These are phyloP conservation scores for Cryptosporidium xiaoi DNA, from an alignment of 169 alveolate species.

Conservation along the genomic window DNA sequence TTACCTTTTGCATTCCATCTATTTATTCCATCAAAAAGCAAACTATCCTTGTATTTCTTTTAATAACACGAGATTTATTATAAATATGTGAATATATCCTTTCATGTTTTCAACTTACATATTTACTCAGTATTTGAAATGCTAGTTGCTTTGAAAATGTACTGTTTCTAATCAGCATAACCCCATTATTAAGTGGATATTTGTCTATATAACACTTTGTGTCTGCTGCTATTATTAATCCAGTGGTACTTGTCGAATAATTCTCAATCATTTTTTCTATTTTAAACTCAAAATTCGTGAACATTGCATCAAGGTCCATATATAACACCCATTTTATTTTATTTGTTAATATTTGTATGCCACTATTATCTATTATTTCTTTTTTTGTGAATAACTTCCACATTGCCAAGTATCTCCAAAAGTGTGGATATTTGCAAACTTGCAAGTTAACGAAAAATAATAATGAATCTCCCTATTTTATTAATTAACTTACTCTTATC, in stretches of 20 bases:
- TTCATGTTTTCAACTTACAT: conserved; percentile 8
- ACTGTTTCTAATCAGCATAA: conserved; percentile 51
- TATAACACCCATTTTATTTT: conserved; percentile 66
- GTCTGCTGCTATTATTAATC: conserved; percentile 69
- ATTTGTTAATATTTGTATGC: neutral
- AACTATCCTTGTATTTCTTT: conserved; percentile 43
- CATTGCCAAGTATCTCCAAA: conserved; percentile 75
- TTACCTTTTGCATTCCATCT: conserved; percentile 73
- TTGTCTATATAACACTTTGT: conserved; percentile 73
- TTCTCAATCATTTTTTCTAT: conserved; percentile 53
- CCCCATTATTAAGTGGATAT: conserved; percentile 75
- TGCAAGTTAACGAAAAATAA: neutral
- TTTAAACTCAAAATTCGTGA: conserved; percentile 55
- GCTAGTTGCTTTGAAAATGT: conserved; percentile 57
- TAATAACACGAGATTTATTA: neutral
- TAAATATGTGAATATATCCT: neutral
- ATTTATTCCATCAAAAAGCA: conserved; percentile 11
- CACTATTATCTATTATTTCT: neutral
- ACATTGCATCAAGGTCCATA: conserved; percentile 75
- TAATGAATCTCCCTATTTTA: neutral
- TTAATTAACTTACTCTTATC: conserved; percentile 30
- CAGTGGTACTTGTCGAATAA: conserved; percentile 25
- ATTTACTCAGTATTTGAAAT: conserved; percentile 38
- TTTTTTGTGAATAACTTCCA: conserved; percentile 68
- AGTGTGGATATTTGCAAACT: conserved; percentile 62